phyloP scores from a whole-genome alignment of 2,329 filamentous ascomycete genomes.

The Fusarium marasasianum region DNA sequence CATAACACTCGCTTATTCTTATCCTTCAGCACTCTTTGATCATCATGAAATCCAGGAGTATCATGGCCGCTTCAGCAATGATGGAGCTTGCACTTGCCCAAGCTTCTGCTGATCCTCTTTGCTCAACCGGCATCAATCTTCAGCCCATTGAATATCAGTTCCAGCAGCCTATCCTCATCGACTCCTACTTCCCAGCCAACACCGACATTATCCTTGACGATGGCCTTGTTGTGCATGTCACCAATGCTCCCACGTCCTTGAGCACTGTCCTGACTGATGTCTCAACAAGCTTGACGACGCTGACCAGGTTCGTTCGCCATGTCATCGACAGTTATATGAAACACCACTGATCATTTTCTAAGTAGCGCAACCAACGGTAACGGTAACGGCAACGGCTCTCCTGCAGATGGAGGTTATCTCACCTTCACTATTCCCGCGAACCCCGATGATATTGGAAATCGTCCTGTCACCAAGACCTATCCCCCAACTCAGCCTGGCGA shows the following conservation, averaged over 20 bases:
- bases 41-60: not conserved
- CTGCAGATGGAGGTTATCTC: not conserved
- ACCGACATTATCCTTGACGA: not conserved
- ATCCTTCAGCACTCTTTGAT: not conserved
- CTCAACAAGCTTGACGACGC: not conserved
- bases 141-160: not conserved
- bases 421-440: not conserved
- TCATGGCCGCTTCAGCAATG: not conserved
- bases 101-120: not conserved
- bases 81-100: not conserved
- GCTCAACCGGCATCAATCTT: not conserved
- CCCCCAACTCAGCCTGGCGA: not conserved
- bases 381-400: not conserved
- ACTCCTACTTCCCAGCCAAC: not conserved
- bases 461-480: not conserved
- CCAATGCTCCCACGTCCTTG: not conserved
- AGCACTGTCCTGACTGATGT: not conserved
- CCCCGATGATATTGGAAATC: not conserved
- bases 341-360: not conserved
- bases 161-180: not conserved
- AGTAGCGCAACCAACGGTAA: not conserved
- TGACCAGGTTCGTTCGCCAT: not conserved
- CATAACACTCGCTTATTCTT: not conserved
- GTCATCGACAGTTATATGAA: accelerated
- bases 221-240: not conserved